Evolutionary conservation across 2,329 filamentous ascomycete genomes (phyloP).

Genomic region (Claviceps spartinae): DNA sequence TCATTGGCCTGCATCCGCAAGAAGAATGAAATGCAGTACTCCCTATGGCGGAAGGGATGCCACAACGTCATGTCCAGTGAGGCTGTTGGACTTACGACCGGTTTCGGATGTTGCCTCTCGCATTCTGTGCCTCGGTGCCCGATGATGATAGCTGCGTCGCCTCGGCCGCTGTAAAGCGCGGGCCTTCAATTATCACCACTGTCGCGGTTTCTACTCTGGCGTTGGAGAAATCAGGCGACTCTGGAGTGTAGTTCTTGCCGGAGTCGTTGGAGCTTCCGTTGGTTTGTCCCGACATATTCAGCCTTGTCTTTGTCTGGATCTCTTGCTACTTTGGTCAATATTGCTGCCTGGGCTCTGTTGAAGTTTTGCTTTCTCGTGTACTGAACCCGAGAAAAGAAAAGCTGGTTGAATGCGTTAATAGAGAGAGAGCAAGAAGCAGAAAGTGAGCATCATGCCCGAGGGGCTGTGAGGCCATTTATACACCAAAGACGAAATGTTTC

Average conservation of each 20-base stretch:
- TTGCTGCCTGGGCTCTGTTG: background rate
- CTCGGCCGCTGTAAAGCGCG: background rate
- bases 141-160: slow-evolving; percentile 1
- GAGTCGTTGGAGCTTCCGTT: background rate
- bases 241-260: background rate
- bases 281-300: background rate
- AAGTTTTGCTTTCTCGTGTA: background rate
- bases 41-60: background rate
- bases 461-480: background rate
- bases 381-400: background rate
- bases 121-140: background rate
- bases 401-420: background rate
- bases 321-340: background rate
- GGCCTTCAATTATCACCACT: background rate
- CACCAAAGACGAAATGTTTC: background rate
- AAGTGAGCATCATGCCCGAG: background rate
- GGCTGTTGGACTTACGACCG: background rate
- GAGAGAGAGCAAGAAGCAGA: background rate
- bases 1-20: background rate
- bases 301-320: background rate
- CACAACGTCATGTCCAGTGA: background rate
- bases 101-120: background rate
- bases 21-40: background rate
- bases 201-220: background rate
- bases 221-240: background rate